phyloP scores from a whole-genome alignment of 2,329 filamentous ascomycete species.

The Cladosporium sphaerospermum region DNA sequence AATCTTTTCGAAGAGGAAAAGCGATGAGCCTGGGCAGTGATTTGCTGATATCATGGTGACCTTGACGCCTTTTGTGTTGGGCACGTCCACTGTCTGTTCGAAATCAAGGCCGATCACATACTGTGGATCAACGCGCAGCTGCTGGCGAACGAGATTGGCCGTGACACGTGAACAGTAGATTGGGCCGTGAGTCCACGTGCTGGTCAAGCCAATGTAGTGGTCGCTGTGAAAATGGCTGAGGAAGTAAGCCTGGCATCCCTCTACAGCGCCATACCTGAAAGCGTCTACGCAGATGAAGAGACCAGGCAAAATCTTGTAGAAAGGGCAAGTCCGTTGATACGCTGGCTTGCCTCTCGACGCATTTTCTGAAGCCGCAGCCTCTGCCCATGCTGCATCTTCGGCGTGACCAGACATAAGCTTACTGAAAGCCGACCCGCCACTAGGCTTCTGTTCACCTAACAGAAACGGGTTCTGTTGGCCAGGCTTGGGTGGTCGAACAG shows the following conservation, averaged over 20 bases:
- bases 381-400: conserved; percentile 84
- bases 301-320: conserved; percentile 96
- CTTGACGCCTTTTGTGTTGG: conserved; percentile 70
- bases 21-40: conserved; percentile 88
- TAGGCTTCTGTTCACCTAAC: conserved; percentile 38
- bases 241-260: conserved; percentile 91
- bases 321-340: conserved; percentile 86
- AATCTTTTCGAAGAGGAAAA: conserved; percentile 85
- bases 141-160: conserved; percentile 78
- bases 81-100: conserved; percentile 70
- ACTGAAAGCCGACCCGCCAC: conserved; percentile 68
- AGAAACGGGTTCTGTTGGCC: conserved; percentile 75
- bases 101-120: conserved; percentile 84
- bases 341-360: conserved; percentile 77
- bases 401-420: conserved; percentile 89
- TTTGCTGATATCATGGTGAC: conserved; percentile 97
- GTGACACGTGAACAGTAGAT: conserved; percentile 96
- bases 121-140: conserved; percentile 77
- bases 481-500: conserved; percentile 62
- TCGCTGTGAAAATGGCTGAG: conserved; percentile 97
- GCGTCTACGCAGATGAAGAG: conserved; percentile 93
- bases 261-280: conserved; percentile 87
- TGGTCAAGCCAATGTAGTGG: conserved; percentile 87
- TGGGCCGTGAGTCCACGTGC: conserved; percentile 83
- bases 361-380: conserved; percentile 72